Percentiles rank a stretch among this genome's conserved stretches.
phyloP scores from a whole-genome alignment of 1,284 basidiomycete genomes.

The Sporisorium exsertum region DNA sequence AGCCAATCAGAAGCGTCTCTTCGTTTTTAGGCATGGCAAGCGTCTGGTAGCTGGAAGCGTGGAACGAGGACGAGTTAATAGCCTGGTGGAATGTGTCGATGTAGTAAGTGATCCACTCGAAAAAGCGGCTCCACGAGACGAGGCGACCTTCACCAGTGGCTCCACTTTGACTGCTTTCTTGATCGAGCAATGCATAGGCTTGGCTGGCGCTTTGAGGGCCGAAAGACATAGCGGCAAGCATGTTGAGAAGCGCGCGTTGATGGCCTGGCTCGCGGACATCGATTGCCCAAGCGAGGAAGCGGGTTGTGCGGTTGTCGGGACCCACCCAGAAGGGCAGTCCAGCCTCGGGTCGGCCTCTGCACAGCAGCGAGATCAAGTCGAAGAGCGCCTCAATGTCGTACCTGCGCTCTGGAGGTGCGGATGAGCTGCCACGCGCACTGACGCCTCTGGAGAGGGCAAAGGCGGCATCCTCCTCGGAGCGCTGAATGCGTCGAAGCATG shows the following conservation, averaged over 20 bases:
- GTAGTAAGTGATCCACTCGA: conserved; percentile 68
- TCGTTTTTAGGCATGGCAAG: conserved; percentile 78
- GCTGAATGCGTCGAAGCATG: conserved; percentile 65
- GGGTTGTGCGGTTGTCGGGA: conserved; percentile 70
- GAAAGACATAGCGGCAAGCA: conserved; percentile 64
- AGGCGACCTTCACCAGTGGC: conserved; percentile 57
- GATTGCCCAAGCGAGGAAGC: conserved; percentile 67
- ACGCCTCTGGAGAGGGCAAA: conserved; percentile 53
- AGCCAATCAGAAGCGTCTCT: conserved; percentile 81
- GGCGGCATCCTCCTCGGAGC: conserved; percentile 66
- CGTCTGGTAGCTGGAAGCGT: conserved; percentile 41
- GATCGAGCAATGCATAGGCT: conserved; percentile 61
- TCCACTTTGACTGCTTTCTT: conserved; percentile 36
- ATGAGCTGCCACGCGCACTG: conserved; percentile 21
- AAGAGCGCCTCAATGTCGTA: conserved; percentile 69
- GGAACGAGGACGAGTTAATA: conserved; percentile 37
- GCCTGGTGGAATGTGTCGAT: conserved; percentile 61
- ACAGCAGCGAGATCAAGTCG: conserved; percentile 62
- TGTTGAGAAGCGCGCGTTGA: conserved; percentile 65
- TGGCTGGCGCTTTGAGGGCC: conserved; percentile 66
- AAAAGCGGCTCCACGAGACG: conserved; percentile 65
- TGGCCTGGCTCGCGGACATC: conserved; percentile 66
- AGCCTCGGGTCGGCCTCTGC: conserved; percentile 58
- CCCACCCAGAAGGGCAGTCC: conserved; percentile 65
- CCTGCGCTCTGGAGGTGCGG: conserved; percentile 61